Conservation (phyloP, 257 asterid species). For the Plantago ovata region DNA sequence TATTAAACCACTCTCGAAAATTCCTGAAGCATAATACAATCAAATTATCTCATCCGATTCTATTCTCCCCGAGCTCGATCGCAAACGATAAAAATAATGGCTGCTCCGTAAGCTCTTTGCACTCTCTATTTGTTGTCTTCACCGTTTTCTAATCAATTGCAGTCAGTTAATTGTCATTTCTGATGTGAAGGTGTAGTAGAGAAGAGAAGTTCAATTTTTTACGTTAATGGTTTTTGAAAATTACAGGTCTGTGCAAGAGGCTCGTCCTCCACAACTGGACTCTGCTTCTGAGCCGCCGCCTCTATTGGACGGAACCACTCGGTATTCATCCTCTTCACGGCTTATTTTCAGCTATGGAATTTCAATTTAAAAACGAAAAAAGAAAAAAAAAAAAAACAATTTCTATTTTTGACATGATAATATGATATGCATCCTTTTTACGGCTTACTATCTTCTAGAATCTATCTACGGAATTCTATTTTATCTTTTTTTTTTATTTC, state of each 20-base stretch:
- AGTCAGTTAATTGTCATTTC: background rate
- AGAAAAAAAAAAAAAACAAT: no score
- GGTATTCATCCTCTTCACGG: conserved; percentile 15
- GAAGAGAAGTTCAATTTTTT: background rate
- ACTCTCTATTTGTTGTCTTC: background rate
- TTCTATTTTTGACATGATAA: no score
- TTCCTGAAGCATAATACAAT: conserved; percentile 11
- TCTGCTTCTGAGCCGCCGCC: conserved; percentile 37
- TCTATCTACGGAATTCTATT: no score
- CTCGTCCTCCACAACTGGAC: conserved; percentile 35
- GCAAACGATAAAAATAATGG: conserved; percentile 40
- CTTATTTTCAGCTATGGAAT: no score
- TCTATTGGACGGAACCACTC: conserved; percentile 46
- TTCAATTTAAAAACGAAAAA: no score
- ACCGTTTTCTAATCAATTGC: background rate
- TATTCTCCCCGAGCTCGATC: conserved; percentile 2
- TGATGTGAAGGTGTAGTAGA: no score
- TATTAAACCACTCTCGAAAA: background rate
- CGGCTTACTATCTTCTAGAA: no score
- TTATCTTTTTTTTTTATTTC: no score
- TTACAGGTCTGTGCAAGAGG: conserved; percentile 26
- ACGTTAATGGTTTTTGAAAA: background rate
- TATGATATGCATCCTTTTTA: no score
- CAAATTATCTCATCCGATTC: background rate
- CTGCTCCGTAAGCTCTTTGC: conserved; percentile 33